Conservation (phyloP, 1,284 basidiomycete genomes). For the Volvariella volvacea region DNA sequence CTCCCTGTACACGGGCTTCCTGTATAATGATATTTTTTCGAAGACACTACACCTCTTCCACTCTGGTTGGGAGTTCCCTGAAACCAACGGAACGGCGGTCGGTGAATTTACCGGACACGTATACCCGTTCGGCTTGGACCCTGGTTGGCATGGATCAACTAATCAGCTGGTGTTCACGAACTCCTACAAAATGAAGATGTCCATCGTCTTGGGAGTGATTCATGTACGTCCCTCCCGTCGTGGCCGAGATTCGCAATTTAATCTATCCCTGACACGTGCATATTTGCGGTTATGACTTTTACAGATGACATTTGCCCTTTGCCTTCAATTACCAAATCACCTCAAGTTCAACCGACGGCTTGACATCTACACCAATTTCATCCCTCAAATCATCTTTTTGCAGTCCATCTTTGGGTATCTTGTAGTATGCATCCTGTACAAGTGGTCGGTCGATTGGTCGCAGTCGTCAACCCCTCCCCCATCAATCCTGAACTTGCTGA, state of each 20-base stretch:
- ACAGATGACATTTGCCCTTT: conserved; percentile 97
- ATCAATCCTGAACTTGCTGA: conserved; percentile 92
- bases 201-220: conserved; percentile 92
- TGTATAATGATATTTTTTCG: conserved; percentile 99
- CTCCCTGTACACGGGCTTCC: conserved; percentile 92
- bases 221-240: conserved; percentile 70
- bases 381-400: conserved; percentile 96
- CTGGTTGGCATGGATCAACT: conserved; percentile 91
- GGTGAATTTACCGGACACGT: conserved; percentile 59
- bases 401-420: conserved; percentile 98
- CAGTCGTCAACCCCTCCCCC: conserved; percentile 70
- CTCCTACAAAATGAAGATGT: conserved; percentile 99
- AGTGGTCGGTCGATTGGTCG: conserved; percentile 94
- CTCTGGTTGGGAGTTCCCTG: conserved; percentile 86
- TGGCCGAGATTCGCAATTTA: conserved; percentile 5
- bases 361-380: conserved; percentile 91
- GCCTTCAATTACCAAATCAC: conserved; percentile 94
- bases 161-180: conserved; percentile 94
- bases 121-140: conserved; percentile 94
- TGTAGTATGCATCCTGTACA: conserved; percentile 93
- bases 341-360: conserved; percentile 83
- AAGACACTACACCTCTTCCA: conserved; percentile 85
- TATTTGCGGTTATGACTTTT: conserved; percentile 7
- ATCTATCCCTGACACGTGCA: conserved; percentile 11
- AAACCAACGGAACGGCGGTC: conserved; percentile 40